Percentiles rank a stretch among this genome's conserved stretches.
Evolutionary conservation across 768 basidiomycete genomes (phyloP).

Genomic region (Pholiota molesta): DNA sequence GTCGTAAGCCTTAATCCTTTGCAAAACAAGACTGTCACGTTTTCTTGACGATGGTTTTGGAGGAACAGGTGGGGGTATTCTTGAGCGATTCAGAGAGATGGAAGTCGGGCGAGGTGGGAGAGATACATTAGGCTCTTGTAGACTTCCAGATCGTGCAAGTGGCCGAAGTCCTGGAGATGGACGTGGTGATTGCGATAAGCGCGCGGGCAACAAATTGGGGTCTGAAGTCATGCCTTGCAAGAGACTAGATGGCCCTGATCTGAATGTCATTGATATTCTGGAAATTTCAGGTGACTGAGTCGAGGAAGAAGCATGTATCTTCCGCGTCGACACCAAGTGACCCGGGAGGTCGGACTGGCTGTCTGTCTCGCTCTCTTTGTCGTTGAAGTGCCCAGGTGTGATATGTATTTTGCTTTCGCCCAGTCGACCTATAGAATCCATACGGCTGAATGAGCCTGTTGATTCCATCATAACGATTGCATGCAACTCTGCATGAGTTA

Average conservation of each 20-base stretch:
- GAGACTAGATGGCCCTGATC: neutral
- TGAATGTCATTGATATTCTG: neutral
- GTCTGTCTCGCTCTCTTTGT: slow-evolving; percentile 1
- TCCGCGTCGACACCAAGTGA: neutral
- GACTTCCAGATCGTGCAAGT: slow-evolving; percentile 1
- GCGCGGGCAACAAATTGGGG: neutral
- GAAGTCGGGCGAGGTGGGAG: neutral
- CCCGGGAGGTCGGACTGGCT: neutral
- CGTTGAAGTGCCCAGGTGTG: slow-evolving; percentile 6
- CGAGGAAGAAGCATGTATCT: neutral
- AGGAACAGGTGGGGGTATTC: no score
- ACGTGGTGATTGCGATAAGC: neutral
- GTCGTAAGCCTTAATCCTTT: slow-evolving; percentile 36
- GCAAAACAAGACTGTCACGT: slow-evolving; percentile 40
- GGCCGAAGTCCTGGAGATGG: neutral
- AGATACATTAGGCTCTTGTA: slow-evolving; percentile 6
- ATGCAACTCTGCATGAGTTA: slow-evolving; percentile 37
- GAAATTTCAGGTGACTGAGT: neutral
- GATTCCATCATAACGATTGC: slow-evolving; percentile 41
- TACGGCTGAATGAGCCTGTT: slow-evolving; percentile 16
- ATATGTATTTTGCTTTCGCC: neutral
- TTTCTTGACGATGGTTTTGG: slow-evolving; percentile 12
- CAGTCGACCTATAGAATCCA: slow-evolving; percentile 5
- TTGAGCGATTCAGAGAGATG: neutral
- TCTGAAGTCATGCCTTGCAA: neutral